Conservation (phyloP, 352 stramenopile genomes). For the Elongisporangium anandrum region DNA sequence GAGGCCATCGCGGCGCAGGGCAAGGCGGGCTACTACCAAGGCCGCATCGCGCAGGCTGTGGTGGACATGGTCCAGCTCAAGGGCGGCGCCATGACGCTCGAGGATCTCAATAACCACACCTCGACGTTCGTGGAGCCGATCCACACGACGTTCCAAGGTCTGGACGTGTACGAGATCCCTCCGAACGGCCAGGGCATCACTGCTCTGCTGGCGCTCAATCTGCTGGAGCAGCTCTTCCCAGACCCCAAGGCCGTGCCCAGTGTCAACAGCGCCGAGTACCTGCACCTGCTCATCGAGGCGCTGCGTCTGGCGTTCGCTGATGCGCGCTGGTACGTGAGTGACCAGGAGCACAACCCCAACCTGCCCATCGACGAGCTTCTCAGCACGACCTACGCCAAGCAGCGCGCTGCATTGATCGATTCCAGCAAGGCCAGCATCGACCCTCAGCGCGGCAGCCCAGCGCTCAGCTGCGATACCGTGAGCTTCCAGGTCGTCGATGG, state of each 20-base stretch:
- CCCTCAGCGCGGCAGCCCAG: constrained; percentile 48
- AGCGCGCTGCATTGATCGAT: constrained; percentile 41
- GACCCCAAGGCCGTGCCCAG: constrained; percentile 16
- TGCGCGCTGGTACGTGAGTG: constrained; percentile 80
- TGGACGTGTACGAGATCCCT: constrained; percentile 93
- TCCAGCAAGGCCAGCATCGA: constrained; percentile 43
- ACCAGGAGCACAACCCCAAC: constrained; percentile 57
- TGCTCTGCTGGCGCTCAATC: constrained; percentile 92
- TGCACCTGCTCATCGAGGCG: constrained; percentile 91
- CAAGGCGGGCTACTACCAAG: constrained; percentile 79
- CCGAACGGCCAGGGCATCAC: constrained; percentile 97
- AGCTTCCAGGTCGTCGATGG: constrained; percentile 96
- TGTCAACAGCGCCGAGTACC: constrained; percentile 61
- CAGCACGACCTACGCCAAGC: constrained; percentile 62
- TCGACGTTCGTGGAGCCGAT: constrained; percentile 92
- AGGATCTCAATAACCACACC: constrained; percentile 86
- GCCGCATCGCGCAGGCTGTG: constrained; percentile 83
- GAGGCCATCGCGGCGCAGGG: constrained; percentile 83
- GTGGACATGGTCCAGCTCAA: constrained; percentile 68
- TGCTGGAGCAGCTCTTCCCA: constrained; percentile 70
- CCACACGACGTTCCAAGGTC: constrained; percentile 74
- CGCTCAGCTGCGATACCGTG: constrained; percentile 87
- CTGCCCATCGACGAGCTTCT: constrained; percentile 75
- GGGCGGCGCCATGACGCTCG: constrained; percentile 66
- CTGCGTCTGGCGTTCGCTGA: constrained; percentile 94